phyloP scores from a whole-genome alignment of 2,329 filamentous ascomycete genomes.

The Dothidotthia symphoricarpi region DNA sequence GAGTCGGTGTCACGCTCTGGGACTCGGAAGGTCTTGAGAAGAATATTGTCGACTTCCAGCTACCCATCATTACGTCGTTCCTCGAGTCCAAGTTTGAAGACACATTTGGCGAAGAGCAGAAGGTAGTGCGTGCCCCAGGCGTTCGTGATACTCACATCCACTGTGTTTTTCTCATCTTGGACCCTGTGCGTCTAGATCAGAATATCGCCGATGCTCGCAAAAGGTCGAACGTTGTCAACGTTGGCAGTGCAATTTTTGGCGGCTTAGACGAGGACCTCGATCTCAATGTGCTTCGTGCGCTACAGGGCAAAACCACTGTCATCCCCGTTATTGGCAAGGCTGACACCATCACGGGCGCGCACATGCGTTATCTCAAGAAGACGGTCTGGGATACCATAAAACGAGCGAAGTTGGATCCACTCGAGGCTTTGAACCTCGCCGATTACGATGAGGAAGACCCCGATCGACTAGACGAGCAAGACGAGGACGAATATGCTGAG shows the following conservation, averaged over 20 bases:
- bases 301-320: constrained; percentile 91
- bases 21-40: constrained; percentile 94
- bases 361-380: constrained; percentile 90
- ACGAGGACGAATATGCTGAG: constrained; percentile 49
- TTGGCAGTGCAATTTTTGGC: constrained; percentile 56
- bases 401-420: constrained; percentile 78
- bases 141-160: constrained; percentile 97
- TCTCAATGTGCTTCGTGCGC: constrained; percentile 79
- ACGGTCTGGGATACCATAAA: constrained; percentile 87
- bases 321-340: constrained; percentile 96
- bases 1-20: constrained; percentile 91
- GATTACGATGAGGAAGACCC: constrained; percentile 64
- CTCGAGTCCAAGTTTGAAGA: constrained; percentile 98
- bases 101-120: constrained; percentile 95
- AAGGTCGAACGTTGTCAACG: constrained; percentile 49
- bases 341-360: constrained; percentile 90
- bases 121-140: constrained; percentile 88
- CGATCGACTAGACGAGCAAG: constrained; percentile 51
- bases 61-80: constrained; percentile 87
- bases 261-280: constrained; percentile 86
- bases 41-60: constrained; percentile 89
- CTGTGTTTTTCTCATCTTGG: constrained; percentile 87
- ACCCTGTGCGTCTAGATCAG: constrained; percentile 79
- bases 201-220: constrained; percentile 69
- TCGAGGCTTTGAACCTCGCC: constrained; percentile 81